Conservation (phyloP, 495 filamentous ascomycete genomes). For the Aspergillus cavernicola region DNA sequence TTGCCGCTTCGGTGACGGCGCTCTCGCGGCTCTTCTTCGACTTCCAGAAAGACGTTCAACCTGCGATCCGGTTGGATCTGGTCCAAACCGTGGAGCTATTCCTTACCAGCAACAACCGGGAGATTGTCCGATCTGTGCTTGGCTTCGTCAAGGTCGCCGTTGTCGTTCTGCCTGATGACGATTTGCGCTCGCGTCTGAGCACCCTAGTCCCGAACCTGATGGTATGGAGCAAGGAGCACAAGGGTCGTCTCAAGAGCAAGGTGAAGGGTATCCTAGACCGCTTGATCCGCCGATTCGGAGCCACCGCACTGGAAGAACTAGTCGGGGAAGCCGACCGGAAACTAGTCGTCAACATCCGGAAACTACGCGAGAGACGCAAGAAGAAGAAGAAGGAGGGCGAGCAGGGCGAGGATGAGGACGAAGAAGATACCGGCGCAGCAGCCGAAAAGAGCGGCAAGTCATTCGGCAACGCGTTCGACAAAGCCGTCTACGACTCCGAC, state of each 20-base stretch:
- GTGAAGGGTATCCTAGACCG: constrained; percentile 96
- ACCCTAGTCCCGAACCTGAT: constrained; percentile 83
- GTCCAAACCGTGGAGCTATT: constrained; percentile 93
- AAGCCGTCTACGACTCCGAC: constrained; percentile 87
- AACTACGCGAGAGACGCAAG: constrained; percentile 84
- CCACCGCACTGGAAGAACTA: constrained; percentile 66
- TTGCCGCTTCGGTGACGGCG: constrained; percentile 89
- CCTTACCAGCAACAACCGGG: constrained; percentile 88
- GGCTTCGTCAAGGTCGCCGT: constrained; percentile 96
- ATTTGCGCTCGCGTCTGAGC: constrained; percentile 68
- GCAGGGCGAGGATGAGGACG: constrained; percentile 47
- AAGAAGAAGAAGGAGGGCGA: constrained; percentile 69
- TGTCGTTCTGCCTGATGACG: constrained; percentile 71
- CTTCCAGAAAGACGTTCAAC: constrained; percentile 59
- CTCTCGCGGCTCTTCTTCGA: constrained; percentile 88
- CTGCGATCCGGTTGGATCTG: constrained; percentile 65
- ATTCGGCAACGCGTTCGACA: constrained; percentile 91
- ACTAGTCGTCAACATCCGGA: constrained; percentile 87
- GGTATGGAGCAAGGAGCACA: constrained; percentile 97
- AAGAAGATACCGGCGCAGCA: constrained; percentile 27
- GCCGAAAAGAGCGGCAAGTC: constrained; percentile 25
- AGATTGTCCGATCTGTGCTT: constrained; percentile 88
- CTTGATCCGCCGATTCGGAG: constrained; percentile 85
- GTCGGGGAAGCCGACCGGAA: constrained; percentile 80
- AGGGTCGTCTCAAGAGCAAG: constrained; percentile 89